These are phyloP conservation scores for Trametes coccinea DNA, from an alignment of 768 basidiomycete species.

Conservation along the genomic window DNA sequence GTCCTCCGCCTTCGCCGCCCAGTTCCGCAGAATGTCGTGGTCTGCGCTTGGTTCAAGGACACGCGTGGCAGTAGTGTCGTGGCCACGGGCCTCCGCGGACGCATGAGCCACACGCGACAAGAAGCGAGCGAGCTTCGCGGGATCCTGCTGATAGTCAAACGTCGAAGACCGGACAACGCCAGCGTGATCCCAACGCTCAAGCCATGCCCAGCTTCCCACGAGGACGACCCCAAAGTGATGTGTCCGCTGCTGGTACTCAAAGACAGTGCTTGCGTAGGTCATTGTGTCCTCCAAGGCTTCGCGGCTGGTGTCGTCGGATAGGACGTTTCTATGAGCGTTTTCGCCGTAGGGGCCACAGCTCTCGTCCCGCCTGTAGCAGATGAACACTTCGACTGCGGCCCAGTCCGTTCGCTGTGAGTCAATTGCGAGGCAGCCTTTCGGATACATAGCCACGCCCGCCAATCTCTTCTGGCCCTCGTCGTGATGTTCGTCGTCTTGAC, in stretches of 20 bases:
- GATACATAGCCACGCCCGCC: neutral
- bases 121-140: neutral
- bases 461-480: too few species aligned
- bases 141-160: neutral
- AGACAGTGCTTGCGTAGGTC: neutral
- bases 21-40: neutral
- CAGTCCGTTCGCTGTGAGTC: too few species aligned
- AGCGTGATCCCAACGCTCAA: neutral
- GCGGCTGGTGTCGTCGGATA: too few species aligned
- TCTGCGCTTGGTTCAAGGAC: neutral
- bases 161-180: neutral
- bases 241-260: conserved; percentile 1
- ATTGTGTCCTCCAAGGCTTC: too few species aligned
- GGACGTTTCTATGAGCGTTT: too few species aligned
- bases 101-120: neutral
- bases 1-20: neutral
- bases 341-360: too few species aligned
- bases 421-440: too few species aligned
- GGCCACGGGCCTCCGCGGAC: neutral
- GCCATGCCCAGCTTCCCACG: neutral
- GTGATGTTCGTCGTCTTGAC: too few species aligned
- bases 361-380: too few species aligned
- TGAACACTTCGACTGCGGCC: too few species aligned
- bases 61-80: neutral
- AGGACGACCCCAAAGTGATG: conserved; percentile 6